These are phyloP conservation scores for Penicillium argentinense DNA, from an alignment of 495 filamentous ascomycete genomes.

Conservation along the genomic window DNA sequence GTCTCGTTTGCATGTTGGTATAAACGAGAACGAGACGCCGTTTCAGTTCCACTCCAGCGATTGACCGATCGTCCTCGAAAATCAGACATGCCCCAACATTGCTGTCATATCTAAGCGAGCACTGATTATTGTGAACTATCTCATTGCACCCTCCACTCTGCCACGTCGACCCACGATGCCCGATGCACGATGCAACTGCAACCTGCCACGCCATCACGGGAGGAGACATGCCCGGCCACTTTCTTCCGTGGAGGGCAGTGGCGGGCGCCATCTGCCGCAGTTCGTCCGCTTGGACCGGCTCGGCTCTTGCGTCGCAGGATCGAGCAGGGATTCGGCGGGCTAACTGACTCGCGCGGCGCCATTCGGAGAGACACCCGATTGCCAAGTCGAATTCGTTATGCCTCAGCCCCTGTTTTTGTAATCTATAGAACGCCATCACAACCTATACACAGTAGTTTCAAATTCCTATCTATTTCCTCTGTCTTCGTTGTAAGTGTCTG, in stretches of 20 bases:
- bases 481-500: too few species aligned
- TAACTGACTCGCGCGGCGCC: neutral
- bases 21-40: too few species aligned
- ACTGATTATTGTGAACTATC: too few species aligned
- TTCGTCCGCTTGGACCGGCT: neutral
- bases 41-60: too few species aligned
- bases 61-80: too few species aligned
- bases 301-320: neutral
- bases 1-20: too few species aligned
- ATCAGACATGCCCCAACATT: too few species aligned
- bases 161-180: neutral
- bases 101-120: too few species aligned
- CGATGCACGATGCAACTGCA: neutral
- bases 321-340: neutral
- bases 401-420: neutral
- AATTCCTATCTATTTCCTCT: too few species aligned
- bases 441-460: too few species aligned
- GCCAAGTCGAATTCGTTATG: neutral
- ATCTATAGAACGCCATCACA: too few species aligned
- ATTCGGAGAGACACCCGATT: neutral
- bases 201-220: neutral
- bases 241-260: neutral
- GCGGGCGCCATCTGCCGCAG: neutral
- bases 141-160: too few species aligned
- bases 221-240: neutral